Base-by-base conservation (phyloP, 345 rosid genomes). In the Eucalyptus pauciflora region DNA sequence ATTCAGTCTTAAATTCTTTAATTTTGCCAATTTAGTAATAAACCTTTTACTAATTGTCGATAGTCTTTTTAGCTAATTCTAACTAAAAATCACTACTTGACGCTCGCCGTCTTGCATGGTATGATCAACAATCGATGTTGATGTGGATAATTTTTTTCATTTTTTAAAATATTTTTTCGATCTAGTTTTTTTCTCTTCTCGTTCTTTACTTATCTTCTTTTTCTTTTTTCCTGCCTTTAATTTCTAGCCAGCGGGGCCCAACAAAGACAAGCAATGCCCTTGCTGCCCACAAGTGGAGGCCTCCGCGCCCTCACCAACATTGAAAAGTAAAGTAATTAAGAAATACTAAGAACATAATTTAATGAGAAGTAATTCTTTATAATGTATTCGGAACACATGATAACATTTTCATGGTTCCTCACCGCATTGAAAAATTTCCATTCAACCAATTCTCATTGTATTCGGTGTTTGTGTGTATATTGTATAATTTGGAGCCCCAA, bases 41-140 rank as follows among this genome's bases (percentile, higher is more conserved):
- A 67, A 31, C 5, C 3, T 31, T 67, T 67, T 31, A 67, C 22
- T 2, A 31, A 31, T 67, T 67, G 11, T 7, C 6, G 16, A 31
- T 67, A 4, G 6, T n/a, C 9, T 9, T 31, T 67, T 18, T 31
- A 3, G 8, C 37, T 64, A n/a, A 64, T 64, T n/a, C 18, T 13
- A 7, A 7, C 33, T 31, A 7, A 11, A 64, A 64, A 64, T 64
- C 5, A 3, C 18, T n/a, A n/a, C 1, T 3, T 3, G 5, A 31
- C 2, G 1, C 41, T 5, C 4, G 4, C 3, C 6, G 0, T 15
- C 43, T 15, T 15, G 18, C 6, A 31, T 4, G 6, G 22, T 4
- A 16, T 33, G 10, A 8, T 6, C 58, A 52, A 52, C 10, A 18
- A 52, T 18, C 6, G 7, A 8, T 15, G 11, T 1, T n/a, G 4